These are phyloP conservation scores for Cryptococcus sp. DNA, from an alignment of 1,284 basidiomycete genomes.

Conservation along the genomic window DNA sequence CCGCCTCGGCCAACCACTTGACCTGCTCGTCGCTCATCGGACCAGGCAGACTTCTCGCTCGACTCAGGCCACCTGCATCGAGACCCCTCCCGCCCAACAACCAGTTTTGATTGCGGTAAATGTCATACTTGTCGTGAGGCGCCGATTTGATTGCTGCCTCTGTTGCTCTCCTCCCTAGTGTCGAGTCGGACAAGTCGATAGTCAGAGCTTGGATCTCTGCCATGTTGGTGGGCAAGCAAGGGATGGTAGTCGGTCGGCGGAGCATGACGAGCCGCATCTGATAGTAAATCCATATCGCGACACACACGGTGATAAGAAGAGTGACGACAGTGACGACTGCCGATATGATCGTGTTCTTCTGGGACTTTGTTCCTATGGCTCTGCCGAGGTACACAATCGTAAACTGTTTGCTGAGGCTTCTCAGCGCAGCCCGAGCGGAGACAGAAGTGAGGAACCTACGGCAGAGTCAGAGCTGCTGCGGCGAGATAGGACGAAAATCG, in stretches of 20 bases:
- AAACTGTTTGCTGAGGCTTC: slow-evolving; percentile 34
- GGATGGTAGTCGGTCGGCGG: slow-evolving; percentile 13
- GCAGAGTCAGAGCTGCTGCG: slow-evolving; percentile 40
- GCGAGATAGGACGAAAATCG: slow-evolving; percentile 38
- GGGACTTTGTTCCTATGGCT: slow-evolving; percentile 31
- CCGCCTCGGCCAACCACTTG: neutral
- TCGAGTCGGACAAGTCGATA: slow-evolving; percentile 1
- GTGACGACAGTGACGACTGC: slow-evolving; percentile 27
- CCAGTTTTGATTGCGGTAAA: slow-evolving; percentile 2
- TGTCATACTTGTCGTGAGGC: neutral
- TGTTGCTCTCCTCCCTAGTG: neutral
- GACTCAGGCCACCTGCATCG: neutral
- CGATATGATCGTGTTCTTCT: slow-evolving; percentile 36
- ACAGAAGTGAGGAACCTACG: slow-evolving; percentile 15
- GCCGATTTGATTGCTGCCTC: neutral
- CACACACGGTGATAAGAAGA: slow-evolving; percentile 36
- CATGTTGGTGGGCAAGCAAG: slow-evolving; percentile 2
- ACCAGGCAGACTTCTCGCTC: slow-evolving; percentile 6
- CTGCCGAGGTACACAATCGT: slow-evolving; percentile 41
- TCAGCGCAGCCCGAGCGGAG: neutral
- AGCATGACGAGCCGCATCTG: slow-evolving; percentile 42
- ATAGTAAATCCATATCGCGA: slow-evolving; percentile 44
- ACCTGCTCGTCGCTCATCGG: slow-evolving; percentile 1
- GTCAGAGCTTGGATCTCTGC: slow-evolving; percentile 8
- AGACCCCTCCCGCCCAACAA: neutral